Evolutionary conservation across 495 filamentous ascomycete species (phyloP).

Genomic region (Lophiostoma macrostomum): DNA sequence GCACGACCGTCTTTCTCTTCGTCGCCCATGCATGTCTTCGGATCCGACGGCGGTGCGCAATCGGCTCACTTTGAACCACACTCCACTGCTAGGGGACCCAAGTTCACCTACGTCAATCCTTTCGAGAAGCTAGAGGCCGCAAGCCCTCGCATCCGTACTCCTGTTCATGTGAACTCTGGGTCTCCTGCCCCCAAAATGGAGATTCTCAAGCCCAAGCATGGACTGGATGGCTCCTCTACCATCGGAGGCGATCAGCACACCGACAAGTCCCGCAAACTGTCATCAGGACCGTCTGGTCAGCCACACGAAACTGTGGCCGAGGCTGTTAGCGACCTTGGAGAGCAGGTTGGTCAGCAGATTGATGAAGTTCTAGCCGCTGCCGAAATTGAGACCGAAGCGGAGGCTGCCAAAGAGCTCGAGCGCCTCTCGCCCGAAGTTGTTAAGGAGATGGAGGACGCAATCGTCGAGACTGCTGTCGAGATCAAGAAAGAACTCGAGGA

Average conservation of each 20-base stretch:
- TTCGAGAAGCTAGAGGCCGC: constrained; percentile 71
- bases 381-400: constrained; percentile 35
- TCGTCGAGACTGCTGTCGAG: constrained; percentile 48
- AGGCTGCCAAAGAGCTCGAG: constrained; percentile 23
- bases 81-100: constrained; percentile 43
- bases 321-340: constrained; percentile 65
- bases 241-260: constrained; percentile 26
- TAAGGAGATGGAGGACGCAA: constrained; percentile 41
- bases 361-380: constrained; percentile 61
- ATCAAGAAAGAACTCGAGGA: constrained; percentile 58
- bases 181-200: constrained; percentile 36
- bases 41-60: constrained; percentile 48
- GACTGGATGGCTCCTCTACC: constrained; percentile 31
- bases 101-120: constrained; percentile 77
- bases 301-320: constrained; percentile 62
- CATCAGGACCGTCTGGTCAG: constrained; percentile 22
- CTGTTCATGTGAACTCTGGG: constrained; percentile 35
- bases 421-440: constrained; percentile 39
- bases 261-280: constrained; percentile 36
- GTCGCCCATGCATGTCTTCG: constrained; percentile 19
- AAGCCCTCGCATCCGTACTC: constrained; percentile 59
- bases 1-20: neutral
- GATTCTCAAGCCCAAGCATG: constrained; percentile 40
- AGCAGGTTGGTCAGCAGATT: constrained; percentile 65
- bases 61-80: constrained; percentile 40